Evolutionary conservation across 2,329 filamentous ascomycete genomes (phyloP), one percentile per base, ranked within the genome.

Genomic region (Hypocreales sp.): DNA sequence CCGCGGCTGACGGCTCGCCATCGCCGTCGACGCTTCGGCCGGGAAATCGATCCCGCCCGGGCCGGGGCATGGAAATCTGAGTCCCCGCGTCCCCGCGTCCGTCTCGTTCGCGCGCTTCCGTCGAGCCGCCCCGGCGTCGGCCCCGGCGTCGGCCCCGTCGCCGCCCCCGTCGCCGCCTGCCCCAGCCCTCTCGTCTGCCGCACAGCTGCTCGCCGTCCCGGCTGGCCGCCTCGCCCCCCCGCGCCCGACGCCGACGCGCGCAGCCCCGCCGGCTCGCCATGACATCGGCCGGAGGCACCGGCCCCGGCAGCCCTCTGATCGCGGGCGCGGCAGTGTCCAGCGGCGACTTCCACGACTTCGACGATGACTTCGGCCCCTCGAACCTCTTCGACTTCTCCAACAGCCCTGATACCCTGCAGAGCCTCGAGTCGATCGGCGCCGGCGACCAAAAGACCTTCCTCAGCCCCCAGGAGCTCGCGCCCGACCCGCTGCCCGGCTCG

Each of bases 401-500:
- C 28, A 53, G 48, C 41, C 46, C 48, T 30, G 51, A 55, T 36
- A 50, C 47, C 13, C 41, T 55, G 18, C 48, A 54, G 27, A 45
- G 42, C 31, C 35, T 53, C 28, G 40, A 46, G 24, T 37, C 43
- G 13, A 44, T 50, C 15, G 40, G 44, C 31, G 38, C 38, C 27
- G 39, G 34, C 31, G 42, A 50, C 15, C 40, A 43, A 10, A 50
- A 51, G 34, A 34, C 36, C 20, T 51, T 47, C 20, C 33, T 53
- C 17, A 45, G 47, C 21, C 45, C 48, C 6, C 44, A 50, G 31
- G 45, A 52, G 21, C 40, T 52, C 22, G 39, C 52, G 12, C 39
- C 46, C 11, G 38, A 50, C 11, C 53, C 55, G n/a, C 53, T 55
- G 24, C 55, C 52, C 27, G 51, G 53, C 34, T 58, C 54, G 20